Evolutionary conservation across 1,284 basidiomycete species (phyloP).

Genomic region (Papiliotrema fonsecae): DNA sequence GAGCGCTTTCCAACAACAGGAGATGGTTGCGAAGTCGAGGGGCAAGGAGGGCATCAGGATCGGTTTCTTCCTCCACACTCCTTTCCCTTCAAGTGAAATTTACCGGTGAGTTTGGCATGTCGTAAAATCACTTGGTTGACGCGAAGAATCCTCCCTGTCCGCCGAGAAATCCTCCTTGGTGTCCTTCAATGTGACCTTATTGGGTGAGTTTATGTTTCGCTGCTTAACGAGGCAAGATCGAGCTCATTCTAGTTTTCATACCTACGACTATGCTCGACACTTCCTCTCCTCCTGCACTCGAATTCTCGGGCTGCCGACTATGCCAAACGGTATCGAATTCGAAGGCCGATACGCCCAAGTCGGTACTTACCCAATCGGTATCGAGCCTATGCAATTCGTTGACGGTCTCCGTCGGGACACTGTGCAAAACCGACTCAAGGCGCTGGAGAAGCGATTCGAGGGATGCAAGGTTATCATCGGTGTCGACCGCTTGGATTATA

Average conservation of each 20-base stretch:
- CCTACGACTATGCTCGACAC: slow-evolving; percentile 98
- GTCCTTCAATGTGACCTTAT: slow-evolving; percentile 94
- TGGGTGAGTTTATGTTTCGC: slow-evolving; percentile 50
- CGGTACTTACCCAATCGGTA: slow-evolving; percentile 97
- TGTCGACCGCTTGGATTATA: slow-evolving; percentile 96
- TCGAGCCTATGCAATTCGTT: slow-evolving; percentile 89
- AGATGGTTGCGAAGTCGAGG: slow-evolving; percentile 39
- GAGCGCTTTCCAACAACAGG: slow-evolving; percentile 41
- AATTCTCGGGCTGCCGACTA: slow-evolving; percentile 89
- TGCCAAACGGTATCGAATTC: slow-evolving; percentile 97
- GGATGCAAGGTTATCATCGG: slow-evolving; percentile 98
- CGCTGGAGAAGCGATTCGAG: slow-evolving; percentile 82
- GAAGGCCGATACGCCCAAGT: slow-evolving; percentile 93
- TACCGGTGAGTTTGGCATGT: slow-evolving; percentile 65
- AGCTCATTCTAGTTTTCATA: slow-evolving; percentile 66
- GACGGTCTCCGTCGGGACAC: slow-evolving; percentile 73
- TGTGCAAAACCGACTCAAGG: slow-evolving; percentile 72
- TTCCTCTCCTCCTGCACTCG: slow-evolving; percentile 98
- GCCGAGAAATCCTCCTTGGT: slow-evolving; percentile 91
- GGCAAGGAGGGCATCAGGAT: slow-evolving; percentile 66
- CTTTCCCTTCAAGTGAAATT: slow-evolving; percentile 96
- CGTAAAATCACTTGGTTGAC: slow-evolving; percentile 3
- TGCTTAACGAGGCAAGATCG: not conserved
- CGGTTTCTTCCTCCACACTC: slow-evolving; percentile 97
- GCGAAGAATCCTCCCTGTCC: slow-evolving; percentile 84